phyloP scores from a whole-genome alignment of 352 stramenopile species.

The Thraustotheca clavata region DNA sequence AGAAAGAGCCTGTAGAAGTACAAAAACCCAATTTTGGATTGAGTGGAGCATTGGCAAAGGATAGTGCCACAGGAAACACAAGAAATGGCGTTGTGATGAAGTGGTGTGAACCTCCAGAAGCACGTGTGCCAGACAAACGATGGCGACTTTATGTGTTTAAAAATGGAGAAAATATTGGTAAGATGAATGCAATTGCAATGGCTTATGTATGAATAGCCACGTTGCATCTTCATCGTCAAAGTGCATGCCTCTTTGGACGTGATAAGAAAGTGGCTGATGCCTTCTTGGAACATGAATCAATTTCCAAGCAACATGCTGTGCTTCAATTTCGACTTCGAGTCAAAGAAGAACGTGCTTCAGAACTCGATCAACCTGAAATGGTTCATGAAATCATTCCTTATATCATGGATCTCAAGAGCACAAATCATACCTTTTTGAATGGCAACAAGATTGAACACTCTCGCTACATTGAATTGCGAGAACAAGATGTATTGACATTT shows the following conservation, averaged over 20 bases:
- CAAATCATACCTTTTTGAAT: conserved; percentile 98
- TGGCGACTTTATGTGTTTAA: conserved; percentile 99
- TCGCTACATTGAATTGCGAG: conserved; percentile 94
- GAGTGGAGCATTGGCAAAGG: conserved; percentile 93
- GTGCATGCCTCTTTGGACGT: conserved; percentile 89
- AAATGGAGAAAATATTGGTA: conserved; percentile 68
- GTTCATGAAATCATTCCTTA: conserved; percentile 86
- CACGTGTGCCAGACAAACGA: conserved; percentile 79
- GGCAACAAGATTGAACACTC: conserved; percentile 87
- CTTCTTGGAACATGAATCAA: conserved; percentile 89
- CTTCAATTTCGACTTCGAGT: conserved; percentile 87
- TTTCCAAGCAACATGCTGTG: conserved; percentile 97
- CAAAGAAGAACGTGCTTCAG: conserved; percentile 14
- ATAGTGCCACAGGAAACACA: conserved; percentile 91
- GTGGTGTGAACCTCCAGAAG: conserved; percentile 95
- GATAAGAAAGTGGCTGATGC: conserved; percentile 94
- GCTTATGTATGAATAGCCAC: conserved; percentile 62
- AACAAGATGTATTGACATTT: conserved; percentile 95
- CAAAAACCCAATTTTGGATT: conserved; percentile 97
- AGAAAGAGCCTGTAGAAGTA: conserved; percentile 31
- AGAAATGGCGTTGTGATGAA: conserved; percentile 97
- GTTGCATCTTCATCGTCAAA: conserved; percentile 94
- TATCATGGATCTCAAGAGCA: conserved; percentile 97
- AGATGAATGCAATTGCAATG: conserved; percentile 9
- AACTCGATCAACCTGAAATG: conserved; percentile 40